Base-by-base conservation (phyloP, 495 filamentous ascomycete genomes). In the Tuber borchii region DNA sequence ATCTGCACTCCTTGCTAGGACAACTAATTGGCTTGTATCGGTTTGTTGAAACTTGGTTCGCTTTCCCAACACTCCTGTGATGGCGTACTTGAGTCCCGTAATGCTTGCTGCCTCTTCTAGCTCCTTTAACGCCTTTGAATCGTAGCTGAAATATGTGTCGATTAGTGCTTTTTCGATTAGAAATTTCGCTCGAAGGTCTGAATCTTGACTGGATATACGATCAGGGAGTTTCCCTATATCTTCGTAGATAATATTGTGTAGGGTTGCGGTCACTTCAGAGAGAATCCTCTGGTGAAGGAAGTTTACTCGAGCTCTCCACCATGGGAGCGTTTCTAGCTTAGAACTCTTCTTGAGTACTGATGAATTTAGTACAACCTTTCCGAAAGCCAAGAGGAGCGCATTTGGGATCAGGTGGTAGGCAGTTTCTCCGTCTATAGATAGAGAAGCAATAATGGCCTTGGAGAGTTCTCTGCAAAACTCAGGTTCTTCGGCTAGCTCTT, bases 21-120 rank as follows among this genome's bases (percentile, higher is more conserved):
- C 93, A 2, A 99, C 92, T 20, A 99, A 87, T 84, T 98, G 95
- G 79, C 92, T 97, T 79, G 90, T 90, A 80, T 93, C 93, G 34
- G 90, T 92, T 76, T 95, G 88, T 84, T 99, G 95, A 82, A 92
- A 99, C 82, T 91, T 93, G 2, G 95, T 99, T 74, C 95, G 86
- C 85, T 97, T 98, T 68, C 94, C 95, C 78, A 97, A 78, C 34
- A 90, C 89, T 20, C 96, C 95, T 3, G 93, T 95, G 74, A 99
- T 83, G 0, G 90, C 91, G 84, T 95, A 99, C 48, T 90, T 87
- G 77, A 99, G 93, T 1, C 88, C 87, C 22, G 89, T 90, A 31
- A 87, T 81, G 42, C 82, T 81, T 3, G 90, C 90, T 1, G 93
- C 94, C 65, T 86, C 83, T 43, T 88, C 85, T 1, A 99, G 84